A percentile compares a stretch with the other conserved stretches of the same genome.
phyloP scores from a whole-genome alignment of 176 grass and related monocot genomes.

The Carex myosuroides region DNA sequence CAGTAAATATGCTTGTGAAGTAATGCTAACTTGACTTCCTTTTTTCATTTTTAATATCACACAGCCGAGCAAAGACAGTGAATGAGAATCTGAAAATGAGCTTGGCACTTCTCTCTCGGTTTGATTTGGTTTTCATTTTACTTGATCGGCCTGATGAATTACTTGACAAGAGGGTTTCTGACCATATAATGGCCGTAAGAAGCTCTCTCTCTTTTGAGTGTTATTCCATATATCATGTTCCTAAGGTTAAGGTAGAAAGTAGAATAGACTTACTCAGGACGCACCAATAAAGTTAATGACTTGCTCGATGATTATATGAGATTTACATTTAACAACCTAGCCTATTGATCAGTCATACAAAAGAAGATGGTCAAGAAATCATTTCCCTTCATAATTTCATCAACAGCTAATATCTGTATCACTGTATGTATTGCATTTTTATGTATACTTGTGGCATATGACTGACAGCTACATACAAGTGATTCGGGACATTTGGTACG shows the following conservation, averaged over 20 bases:
- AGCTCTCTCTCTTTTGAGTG: not conserved
- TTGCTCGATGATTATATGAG: not conserved
- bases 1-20: not conserved
- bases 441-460: constrained; percentile 7
- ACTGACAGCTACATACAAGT: constrained; percentile 54
- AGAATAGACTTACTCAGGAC: not conserved
- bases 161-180: constrained; percentile 81
- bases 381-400: not conserved
- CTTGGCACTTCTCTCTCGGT: constrained; percentile 76
- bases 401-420: not conserved
- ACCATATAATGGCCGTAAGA: constrained; percentile 86
- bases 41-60: constrained; percentile 19
- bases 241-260: not conserved
- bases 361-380: not conserved
- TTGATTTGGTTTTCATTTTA: constrained; percentile 95
- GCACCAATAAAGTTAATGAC: not conserved
- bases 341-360: not conserved
- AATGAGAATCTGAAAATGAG: constrained; percentile 90
- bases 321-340: not conserved
- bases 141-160: constrained; percentile 71
- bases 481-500: constrained; percentile 19
- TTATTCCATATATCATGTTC: not conserved
- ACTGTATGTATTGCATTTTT: constrained; percentile 4
- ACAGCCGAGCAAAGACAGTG: constrained; percentile 86
- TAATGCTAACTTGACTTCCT: not conserved